Evolutionary conservation across 495 filamentous ascomycete genomes (phyloP), one percentile per base, ranked within the genome.

Genomic region (Neurospora sp.): DNA sequence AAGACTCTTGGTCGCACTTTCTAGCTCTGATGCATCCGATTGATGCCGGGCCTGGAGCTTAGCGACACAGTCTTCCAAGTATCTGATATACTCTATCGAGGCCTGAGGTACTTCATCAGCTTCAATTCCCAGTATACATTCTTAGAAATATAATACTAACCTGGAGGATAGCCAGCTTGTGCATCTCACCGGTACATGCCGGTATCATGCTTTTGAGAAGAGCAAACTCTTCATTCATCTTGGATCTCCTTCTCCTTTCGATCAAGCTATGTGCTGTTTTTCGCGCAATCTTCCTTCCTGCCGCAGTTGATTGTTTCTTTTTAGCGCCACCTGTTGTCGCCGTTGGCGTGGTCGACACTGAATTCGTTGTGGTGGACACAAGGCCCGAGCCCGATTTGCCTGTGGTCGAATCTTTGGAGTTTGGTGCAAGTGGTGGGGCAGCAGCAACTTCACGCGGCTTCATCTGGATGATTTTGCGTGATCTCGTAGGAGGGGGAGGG

Each of bases 181-280:
- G 96, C 96, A 99, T 99, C 78, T 97, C 94, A 16, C 94, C 93
- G 9, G 84, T 84, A 78, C 96, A 98, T 1, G 96, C 96, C 1
- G 96, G 96, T 76, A 99, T 97, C 92, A 99, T 92, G 79, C 92
- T 89, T 84, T 98, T 98, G 74, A 99, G 84, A 18, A 96, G 92
- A 1, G 89, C 91, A 84, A 99, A 99, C 82, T 98, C 96, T 78
- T 98, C 96, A 77, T 99, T 99, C 96, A 99, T 99, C 86, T 98
- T 99, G 6, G 93, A 97, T 70, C 96, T 86, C 75, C 96, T 85
- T 69, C 96, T 84, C 18, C 96, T 88, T 83, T 99, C 96, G 78
- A 99, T 99, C 77, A 98, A 81, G 76, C 93, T 97, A 78, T 99
- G 96, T 3, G 96, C 96, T 2, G 96, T 99, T 82, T 98, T 99